A percentile compares a stretch with the other conserved stretches of the same genome.
These are phyloP conservation scores for Berkeleyomyces basicola DNA, from an alignment of 2,329 filamentous ascomycete genomes.

Conservation along the genomic window DNA sequence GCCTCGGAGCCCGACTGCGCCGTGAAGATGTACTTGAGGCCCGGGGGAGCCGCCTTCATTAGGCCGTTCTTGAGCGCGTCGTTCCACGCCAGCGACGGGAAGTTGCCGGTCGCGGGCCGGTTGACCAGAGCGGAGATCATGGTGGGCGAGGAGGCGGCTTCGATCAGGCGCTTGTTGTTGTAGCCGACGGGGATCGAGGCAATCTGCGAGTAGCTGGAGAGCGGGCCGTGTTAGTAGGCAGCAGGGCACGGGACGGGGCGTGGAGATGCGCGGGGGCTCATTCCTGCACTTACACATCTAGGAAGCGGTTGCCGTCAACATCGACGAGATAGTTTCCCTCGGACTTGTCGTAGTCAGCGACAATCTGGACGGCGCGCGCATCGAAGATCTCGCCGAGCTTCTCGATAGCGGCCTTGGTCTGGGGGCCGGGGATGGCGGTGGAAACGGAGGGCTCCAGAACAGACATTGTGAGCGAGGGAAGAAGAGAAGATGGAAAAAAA, in stretches of 20 bases:
- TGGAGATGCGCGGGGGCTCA: background rate
- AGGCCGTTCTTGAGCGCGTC: constrained; percentile 63
- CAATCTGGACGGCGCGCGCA: constrained; percentile 34
- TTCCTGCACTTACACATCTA: constrained; percentile 28
- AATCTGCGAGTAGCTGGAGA: constrained; percentile 66
- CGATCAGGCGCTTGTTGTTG: constrained; percentile 65
- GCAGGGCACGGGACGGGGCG: background rate
- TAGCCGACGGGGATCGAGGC: constrained; percentile 85
- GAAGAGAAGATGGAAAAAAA: background rate
- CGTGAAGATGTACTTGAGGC: constrained; percentile 78
- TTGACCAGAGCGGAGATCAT: constrained; percentile 75
- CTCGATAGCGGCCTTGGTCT: constrained; percentile 24
- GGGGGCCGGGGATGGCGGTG: constrained; percentile 25
- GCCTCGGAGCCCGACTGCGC: constrained; percentile 79
- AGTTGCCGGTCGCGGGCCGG: constrained; percentile 78
- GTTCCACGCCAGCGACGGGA: constrained; percentile 73
- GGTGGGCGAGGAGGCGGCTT: constrained; percentile 55
- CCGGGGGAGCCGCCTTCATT: constrained; percentile 66
- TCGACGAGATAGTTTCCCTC: constrained; percentile 36
- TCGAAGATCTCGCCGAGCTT: constrained; percentile 34
- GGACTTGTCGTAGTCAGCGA: constrained; percentile 36
- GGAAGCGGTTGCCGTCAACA: constrained; percentile 31
- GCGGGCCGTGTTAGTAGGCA: background rate
- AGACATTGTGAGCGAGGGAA: constrained; percentile 7
- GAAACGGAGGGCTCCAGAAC: constrained; percentile 20